phyloP scores from a whole-genome alignment of 306 rosid genomes.

The Fagus sylvatica region DNA sequence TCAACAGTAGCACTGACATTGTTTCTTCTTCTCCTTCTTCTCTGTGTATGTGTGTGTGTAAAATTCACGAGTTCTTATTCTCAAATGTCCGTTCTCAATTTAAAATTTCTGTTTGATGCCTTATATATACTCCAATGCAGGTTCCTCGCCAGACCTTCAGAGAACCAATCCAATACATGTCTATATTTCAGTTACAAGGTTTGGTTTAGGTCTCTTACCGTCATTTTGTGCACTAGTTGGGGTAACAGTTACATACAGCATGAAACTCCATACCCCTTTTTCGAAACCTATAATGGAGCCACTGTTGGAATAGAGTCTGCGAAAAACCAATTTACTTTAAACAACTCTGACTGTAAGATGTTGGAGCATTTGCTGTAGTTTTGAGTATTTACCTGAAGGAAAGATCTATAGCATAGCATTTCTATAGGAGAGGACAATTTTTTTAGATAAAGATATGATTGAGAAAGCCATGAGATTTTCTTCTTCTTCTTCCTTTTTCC shows the following conservation, averaged over 20 bases:
- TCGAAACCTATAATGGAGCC: slow-evolving; percentile 59
- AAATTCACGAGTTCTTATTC: slow-evolving; percentile 4
- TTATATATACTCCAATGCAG: slow-evolving; percentile 41
- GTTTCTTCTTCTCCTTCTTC: background rate
- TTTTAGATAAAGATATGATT: background rate
- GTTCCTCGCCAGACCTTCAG: slow-evolving; percentile 31
- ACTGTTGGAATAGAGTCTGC: slow-evolving; percentile 45
- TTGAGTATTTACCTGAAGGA: background rate
- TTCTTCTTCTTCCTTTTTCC: too few species aligned
- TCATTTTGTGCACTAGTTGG: slow-evolving; percentile 66
- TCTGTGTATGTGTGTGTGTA: background rate
- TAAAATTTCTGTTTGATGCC: slow-evolving; percentile 9
- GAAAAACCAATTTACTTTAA: slow-evolving; percentile 6
- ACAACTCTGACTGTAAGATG: background rate
- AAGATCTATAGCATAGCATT: background rate
- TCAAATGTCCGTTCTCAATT: background rate
- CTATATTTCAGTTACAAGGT: slow-evolving; percentile 61
- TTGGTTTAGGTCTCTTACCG: slow-evolving; percentile 83
- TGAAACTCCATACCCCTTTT: slow-evolving; percentile 60
- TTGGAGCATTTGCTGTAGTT: background rate
- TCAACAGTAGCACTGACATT: background rate
- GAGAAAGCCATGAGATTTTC: background rate
- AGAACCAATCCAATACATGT: slow-evolving; percentile 14
- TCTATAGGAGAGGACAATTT: background rate
- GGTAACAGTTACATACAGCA: slow-evolving; percentile 58